A percentile compares a stretch with the other conserved stretches of the same genome.
Evolutionary conservation across 208 protist species (phyloP).

Genomic region (Novymonas esmeraldas): DNA sequence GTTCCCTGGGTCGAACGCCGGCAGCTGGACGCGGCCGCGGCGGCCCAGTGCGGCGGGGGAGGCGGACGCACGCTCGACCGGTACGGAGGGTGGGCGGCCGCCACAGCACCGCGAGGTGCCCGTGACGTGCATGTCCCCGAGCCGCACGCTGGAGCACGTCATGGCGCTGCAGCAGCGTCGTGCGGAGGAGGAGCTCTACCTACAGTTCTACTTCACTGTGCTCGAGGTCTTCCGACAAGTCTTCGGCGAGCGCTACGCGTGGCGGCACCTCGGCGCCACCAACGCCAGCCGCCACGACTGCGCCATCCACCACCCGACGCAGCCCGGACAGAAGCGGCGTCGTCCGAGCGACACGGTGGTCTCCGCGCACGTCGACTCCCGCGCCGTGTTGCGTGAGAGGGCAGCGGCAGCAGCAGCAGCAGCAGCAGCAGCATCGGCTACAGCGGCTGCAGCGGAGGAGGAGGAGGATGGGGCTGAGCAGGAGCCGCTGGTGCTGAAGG

Average conservation of each 20-base stretch:
- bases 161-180: slow-evolving; percentile 35
- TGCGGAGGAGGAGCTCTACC: slow-evolving; percentile 43
- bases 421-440: no score
- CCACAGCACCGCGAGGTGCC: neutral
- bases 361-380: neutral
- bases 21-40: neutral
- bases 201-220: slow-evolving; percentile 60
- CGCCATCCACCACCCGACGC: neutral
- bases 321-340: slow-evolving; percentile 6
- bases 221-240: slow-evolving; percentile 63
- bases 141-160: slow-evolving; percentile 56
- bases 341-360: neutral
- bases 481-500: neutral
- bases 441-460: neutral
- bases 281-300: slow-evolving; percentile 65
- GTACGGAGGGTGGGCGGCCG: neutral
- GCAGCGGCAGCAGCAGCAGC: no score
- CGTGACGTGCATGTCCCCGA: slow-evolving; percentile 47
- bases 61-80: neutral
- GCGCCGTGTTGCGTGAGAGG: neutral
- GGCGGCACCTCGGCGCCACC: slow-evolving; percentile 70
- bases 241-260: slow-evolving; percentile 81
- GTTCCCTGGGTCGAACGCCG: neutral
- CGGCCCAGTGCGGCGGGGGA: neutral
- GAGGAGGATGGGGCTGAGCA: neutral